Conservation (phyloP, 2,329 filamentous ascomycete species). For the Coniochaeta sp. region DNA sequence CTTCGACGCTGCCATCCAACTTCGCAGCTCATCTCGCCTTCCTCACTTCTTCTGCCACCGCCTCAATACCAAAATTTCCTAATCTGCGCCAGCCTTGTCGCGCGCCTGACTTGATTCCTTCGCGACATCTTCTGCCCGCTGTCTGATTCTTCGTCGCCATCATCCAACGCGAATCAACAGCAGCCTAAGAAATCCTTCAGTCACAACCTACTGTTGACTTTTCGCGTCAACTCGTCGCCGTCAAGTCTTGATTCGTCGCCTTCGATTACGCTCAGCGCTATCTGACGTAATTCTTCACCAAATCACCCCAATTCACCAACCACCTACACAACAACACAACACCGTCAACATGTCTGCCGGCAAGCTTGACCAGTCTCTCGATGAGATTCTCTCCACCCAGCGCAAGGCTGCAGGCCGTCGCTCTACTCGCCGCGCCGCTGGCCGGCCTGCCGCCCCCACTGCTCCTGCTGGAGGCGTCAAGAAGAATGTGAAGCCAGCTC, state of each 20-base stretch:
- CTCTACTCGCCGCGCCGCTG: constrained; percentile 41
- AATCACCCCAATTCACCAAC: not conserved
- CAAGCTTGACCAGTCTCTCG: constrained; percentile 95
- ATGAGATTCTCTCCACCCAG: constrained; percentile 87
- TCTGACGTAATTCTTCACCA: not conserved
- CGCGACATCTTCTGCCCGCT: not conserved
- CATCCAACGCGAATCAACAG: not conserved
- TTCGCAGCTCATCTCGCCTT: not conserved
- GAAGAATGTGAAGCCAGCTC: constrained; percentile 62
- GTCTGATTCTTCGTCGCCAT: not conserved
- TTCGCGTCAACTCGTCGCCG: not conserved
- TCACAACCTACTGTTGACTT: not conserved
- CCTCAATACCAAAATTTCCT: not conserved
- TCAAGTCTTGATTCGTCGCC: not conserved
- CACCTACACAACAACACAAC: not conserved
- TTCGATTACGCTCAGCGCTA: not conserved
- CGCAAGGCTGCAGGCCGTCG: constrained; percentile 49
- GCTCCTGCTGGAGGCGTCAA: constrained; percentile 80
- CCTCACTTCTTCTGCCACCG: not conserved
- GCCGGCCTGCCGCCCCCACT: constrained; percentile 43
- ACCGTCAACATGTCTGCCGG: constrained; percentile 59
- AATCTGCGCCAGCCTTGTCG: not conserved
- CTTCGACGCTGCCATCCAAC: not conserved
- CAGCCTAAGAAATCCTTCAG: not conserved
- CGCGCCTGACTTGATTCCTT: not conserved